phyloP scores from a whole-genome alignment of 345 rosid genomes.

The Eucalyptus grandis region DNA sequence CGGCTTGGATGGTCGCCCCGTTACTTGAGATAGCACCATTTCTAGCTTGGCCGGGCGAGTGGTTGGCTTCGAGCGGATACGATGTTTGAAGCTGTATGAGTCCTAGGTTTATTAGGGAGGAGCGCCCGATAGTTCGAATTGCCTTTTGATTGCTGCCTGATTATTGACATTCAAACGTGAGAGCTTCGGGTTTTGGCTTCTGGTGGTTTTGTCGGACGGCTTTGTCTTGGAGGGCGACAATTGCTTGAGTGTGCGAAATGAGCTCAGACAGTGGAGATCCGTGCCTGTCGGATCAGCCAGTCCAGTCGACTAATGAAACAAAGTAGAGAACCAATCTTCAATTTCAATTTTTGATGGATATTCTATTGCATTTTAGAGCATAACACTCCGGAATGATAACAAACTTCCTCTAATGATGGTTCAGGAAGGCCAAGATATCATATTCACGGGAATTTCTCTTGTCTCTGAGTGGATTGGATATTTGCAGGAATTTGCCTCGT shows the following conservation, averaged over 20 bases:
- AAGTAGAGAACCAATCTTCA: constrained; percentile 17
- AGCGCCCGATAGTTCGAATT: neutral
- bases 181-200: neutral
- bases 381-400: neutral
- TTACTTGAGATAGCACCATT: neutral
- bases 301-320: constrained; percentile 13
- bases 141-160: neutral
- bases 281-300: constrained; percentile 20
- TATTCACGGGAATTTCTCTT: constrained; percentile 66
- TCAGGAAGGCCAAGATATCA: constrained; percentile 44
- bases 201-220: neutral
- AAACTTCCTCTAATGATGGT: constrained; percentile 8
- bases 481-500: constrained; percentile 59
- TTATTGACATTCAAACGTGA: neutral
- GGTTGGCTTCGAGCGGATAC: neutral
- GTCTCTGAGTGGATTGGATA: constrained; percentile 58
- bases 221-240: neutral
- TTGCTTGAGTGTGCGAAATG: constrained; percentile 24
- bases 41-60: neutral
- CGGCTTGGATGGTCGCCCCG: neutral
- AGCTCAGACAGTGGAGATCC: constrained; percentile 44
- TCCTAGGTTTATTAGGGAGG: neutral
- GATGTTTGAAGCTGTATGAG: neutral
- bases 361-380: neutral
- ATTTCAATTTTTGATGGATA: neutral